phyloP scores from a whole-genome alignment of 2,329 filamentous ascomycete species.

The Colletotrichum ledebouriae region DNA sequence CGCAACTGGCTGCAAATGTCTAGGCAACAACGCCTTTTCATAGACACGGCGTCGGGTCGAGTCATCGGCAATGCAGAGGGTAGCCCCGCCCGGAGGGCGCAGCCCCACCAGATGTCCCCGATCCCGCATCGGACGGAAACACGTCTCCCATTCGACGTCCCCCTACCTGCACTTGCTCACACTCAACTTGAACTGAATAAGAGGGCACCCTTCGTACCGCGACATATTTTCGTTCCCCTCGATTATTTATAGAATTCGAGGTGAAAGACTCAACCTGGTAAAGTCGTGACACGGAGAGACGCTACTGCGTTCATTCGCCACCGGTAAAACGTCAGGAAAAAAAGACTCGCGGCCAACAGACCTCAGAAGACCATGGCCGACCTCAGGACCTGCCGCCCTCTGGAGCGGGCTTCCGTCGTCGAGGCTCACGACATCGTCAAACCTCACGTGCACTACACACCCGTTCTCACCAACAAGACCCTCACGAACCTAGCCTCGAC shows the following conservation, averaged over 20 bases:
- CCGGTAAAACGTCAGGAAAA: constrained; percentile 2
- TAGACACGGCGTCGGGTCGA: constrained; percentile 1
- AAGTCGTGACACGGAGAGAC: not conserved
- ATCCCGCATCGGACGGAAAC: constrained; percentile 10
- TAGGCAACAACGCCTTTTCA: constrained; percentile 6
- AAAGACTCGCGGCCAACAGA: constrained; percentile 7
- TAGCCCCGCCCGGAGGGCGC: constrained; percentile 15
- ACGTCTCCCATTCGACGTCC: not conserved
- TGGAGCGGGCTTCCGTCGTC: constrained; percentile 79
- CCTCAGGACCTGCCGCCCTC: constrained; percentile 67
- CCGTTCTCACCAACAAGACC: constrained; percentile 83
- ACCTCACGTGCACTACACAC: constrained; percentile 84
- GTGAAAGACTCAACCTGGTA: no score
- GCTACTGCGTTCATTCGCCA: not conserved
- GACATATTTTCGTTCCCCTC: not conserved
- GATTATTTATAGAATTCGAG: not conserved
- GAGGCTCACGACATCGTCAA: constrained; percentile 80
- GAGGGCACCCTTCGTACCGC: not conserved
- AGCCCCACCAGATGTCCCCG: not conserved
- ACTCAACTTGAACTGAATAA: not conserved
- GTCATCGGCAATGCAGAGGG: constrained; percentile 17
- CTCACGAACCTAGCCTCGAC: constrained; percentile 81
- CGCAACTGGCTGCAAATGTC: no score
- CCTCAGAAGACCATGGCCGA: constrained; percentile 62
- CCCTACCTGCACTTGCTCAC: not conserved